A percentile compares a stretch with the other conserved stretches of the same genome.
phyloP scores from a whole-genome alignment of 2,329 filamentous ascomycete species.

The Diplodia intermedia region DNA sequence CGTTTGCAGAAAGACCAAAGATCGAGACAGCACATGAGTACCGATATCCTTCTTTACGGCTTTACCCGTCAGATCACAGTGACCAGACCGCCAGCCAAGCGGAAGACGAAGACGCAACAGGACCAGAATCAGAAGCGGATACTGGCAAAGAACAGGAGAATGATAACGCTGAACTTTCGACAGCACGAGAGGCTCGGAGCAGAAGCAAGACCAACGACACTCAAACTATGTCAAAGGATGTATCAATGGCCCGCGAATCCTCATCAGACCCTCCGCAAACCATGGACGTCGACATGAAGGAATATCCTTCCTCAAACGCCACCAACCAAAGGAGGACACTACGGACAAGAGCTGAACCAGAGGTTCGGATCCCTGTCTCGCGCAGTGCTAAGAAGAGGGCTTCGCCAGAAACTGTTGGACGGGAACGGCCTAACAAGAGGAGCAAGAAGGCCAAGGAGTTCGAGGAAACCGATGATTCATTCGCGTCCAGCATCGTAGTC shows the following conservation, averaged over 20 bases:
- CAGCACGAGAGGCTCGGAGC: background rate
- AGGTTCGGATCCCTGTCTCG: slow-evolving; percentile 9
- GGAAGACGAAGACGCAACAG: background rate
- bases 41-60: background rate
- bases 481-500: slow-evolving; percentile 15
- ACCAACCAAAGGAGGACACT: background rate
- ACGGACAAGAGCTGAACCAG: background rate
- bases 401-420: background rate
- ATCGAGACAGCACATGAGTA: background rate
- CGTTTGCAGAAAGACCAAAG: background rate
- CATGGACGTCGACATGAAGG: background rate
- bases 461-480: slow-evolving; percentile 2
- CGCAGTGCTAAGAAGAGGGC: slow-evolving; percentile 15
- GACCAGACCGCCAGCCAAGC: background rate
- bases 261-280: background rate
- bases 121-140: background rate
- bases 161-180: background rate
- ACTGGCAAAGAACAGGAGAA: background rate
- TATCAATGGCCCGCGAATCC: background rate
- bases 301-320: background rate
- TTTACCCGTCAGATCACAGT: background rate
- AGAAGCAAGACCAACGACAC: no score
- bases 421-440: background rate
- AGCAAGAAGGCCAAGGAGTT: background rate
- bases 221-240: no score